These are phyloP conservation scores for Scopulariopsis brevicaulis DNA, from an alignment of 2,329 filamentous ascomycete genomes.

Conservation along the genomic window DNA sequence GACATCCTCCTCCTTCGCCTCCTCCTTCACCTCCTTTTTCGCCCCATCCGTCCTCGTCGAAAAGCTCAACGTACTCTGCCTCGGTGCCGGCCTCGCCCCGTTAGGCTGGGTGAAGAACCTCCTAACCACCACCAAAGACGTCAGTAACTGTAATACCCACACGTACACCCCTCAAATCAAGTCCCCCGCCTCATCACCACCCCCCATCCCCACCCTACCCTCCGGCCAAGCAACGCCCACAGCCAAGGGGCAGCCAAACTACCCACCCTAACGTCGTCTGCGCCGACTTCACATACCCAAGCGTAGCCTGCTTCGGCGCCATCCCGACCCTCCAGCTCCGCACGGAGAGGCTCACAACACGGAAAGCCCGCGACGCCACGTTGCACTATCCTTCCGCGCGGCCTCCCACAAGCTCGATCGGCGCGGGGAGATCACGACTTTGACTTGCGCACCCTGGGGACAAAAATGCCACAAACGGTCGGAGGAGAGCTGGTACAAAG, in stretches of 20 bases:
- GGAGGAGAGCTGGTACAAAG: no score
- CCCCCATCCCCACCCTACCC: background rate
- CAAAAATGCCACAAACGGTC: no score
- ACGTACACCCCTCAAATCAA: background rate
- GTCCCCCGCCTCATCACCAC: background rate
- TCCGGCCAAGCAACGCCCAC: background rate
- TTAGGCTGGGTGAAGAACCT: slow-evolving; percentile 69
- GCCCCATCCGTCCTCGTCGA: slow-evolving; percentile 39
- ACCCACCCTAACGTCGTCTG: slow-evolving; percentile 65
- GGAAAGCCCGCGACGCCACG: slow-evolving; percentile 11
- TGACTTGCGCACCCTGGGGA: no score
- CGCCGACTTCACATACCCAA: slow-evolving; percentile 73
- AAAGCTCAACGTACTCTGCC: slow-evolving; percentile 74
- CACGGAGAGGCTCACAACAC: slow-evolving; percentile 10
- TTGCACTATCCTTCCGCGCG: background rate
- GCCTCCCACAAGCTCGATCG: background rate
- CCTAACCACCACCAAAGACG: slow-evolving; percentile 31
- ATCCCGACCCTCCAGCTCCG: slow-evolving; percentile 17
- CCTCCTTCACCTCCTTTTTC: slow-evolving; percentile 17
- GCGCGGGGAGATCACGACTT: no score
- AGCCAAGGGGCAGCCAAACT: background rate
- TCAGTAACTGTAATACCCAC: background rate
- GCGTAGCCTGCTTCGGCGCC: slow-evolving; percentile 63
- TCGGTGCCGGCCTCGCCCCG: slow-evolving; percentile 46
- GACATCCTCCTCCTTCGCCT: slow-evolving; percentile 13